phyloP scores from a whole-genome alignment of 179 eudicot genomes.

The Beta macrorhiza region DNA sequence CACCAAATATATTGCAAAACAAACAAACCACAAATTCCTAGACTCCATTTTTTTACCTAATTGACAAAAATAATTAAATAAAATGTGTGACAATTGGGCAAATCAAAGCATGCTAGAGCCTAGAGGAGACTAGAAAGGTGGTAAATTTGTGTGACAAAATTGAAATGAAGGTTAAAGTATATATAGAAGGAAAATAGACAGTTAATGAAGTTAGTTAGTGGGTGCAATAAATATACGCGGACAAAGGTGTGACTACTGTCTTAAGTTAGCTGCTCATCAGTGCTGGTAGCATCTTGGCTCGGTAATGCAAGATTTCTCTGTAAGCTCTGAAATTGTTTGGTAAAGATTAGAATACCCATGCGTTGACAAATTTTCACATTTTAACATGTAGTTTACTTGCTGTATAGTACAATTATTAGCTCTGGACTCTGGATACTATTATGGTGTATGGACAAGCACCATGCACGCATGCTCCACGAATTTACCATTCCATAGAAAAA shows the following conservation, averaged over 20 bases:
- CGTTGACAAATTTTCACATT: slow-evolving; percentile 13
- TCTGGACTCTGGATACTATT: neutral
- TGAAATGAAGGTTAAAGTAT: slow-evolving; percentile 24
- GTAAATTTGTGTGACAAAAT: slow-evolving; percentile 31
- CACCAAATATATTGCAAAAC: slow-evolving; percentile 12
- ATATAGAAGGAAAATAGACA: slow-evolving; percentile 29
- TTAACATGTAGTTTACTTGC: neutral
- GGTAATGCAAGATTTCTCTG: neutral
- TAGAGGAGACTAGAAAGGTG: slow-evolving; percentile 8
- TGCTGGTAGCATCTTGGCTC: neutral
- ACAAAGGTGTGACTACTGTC: slow-evolving; percentile 21
- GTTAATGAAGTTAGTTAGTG: slow-evolving; percentile 46
- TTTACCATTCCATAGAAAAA: neutral
- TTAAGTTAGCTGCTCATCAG: neutral
- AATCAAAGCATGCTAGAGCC: neutral
- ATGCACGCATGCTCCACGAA: neutral
- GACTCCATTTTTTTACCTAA: slow-evolving; percentile 20
- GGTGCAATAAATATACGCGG: slow-evolving; percentile 59
- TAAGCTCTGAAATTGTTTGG: neutral
- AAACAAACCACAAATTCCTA: slow-evolving; percentile 10
- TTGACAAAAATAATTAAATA: neutral
- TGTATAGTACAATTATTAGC: neutral
- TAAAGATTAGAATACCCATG: slow-evolving; percentile 13
- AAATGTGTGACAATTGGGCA: neutral
- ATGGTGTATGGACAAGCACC: neutral